A percentile compares a stretch with the other conserved stretches of the same genome.
These are phyloP conservation scores for Brassica cretica DNA, from an alignment of 345 rosid genomes.

Conservation along the genomic window DNA sequence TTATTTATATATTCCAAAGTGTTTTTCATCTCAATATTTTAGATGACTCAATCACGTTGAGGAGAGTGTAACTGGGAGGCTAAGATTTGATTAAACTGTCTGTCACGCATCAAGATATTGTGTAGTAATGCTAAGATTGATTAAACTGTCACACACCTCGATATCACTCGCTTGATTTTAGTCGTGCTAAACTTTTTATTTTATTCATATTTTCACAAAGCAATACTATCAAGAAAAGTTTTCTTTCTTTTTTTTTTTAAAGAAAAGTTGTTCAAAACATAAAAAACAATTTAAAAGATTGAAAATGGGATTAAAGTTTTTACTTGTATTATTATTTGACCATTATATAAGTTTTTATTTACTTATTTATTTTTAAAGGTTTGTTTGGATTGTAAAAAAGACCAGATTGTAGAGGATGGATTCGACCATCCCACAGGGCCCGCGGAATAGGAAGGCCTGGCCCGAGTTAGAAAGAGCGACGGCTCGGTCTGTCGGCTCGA, in stretches of 20 bases:
- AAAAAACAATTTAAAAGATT: not conserved
- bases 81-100: not conserved
- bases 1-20: not conserved
- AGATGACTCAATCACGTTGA: not conserved
- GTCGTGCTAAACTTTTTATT: conserved; percentile 13
- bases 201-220: conserved; percentile 3
- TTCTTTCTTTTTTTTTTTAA: too few relatives aligned
- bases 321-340: not conserved
- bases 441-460: too few relatives aligned
- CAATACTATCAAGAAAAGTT: not conserved
- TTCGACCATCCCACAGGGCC: too few relatives aligned
- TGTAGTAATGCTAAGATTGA: not conserved
- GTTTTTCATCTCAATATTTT: not conserved
- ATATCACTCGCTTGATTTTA: not conserved
- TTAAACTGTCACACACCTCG: not conserved
- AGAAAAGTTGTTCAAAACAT: not conserved
- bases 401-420: not conserved
- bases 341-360: not conserved
- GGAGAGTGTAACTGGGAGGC: conserved; percentile 8
- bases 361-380: not conserved
- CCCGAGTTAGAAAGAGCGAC: too few relatives aligned
- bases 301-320: not conserved
- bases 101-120: not conserved
- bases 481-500: too few relatives aligned
- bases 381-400: not conserved